Base-by-base conservation (phyloP, 2,329 filamentous ascomycete genomes). In the Botrytis sinoallii region DNA sequence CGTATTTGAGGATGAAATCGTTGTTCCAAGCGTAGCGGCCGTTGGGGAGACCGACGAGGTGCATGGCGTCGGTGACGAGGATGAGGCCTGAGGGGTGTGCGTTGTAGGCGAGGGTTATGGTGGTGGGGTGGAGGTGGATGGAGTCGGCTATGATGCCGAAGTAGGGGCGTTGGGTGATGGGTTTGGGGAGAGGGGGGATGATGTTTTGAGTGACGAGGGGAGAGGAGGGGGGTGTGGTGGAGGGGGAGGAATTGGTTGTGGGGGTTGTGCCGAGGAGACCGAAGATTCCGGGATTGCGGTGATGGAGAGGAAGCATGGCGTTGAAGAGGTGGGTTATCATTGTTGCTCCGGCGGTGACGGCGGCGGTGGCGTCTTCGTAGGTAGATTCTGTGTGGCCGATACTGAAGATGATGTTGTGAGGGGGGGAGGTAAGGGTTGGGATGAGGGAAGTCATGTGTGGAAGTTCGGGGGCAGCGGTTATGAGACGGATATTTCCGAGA, bases 291-390 rank as follows among this genome's bases (percentile, higher is more conserved):
- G 95, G 94, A 82, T 97, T 94, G 74, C 95, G 92, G 85, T 98
- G 94, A 82, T 96, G 93, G 69, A 97, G 89, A 22, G 94, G 94
- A 0, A 91, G 88, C 94, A 97, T 97, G 40, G 94, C 94, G 81
- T 97, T 97, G 88, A 97, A 97, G 1, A 97, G 86, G 80, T 97
- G 94, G 0, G 94, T 97, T 77, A 97, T 92, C 93, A 97, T 97
- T 67, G 88, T 92, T 2, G 93, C 93, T 70, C 94, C 94, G 10
- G 90, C 87, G n/a, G 85, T 85, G 5, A 96, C 88, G 32, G 93
- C 92, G 7, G 85, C 83, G 6, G 91, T 89, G 1, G 93, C 93
- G 80, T 95, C 87, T 82, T 97, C 93, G 81, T 95, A 97, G 0
- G 92, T 93, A 22, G 94, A 92, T 81, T 97, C 93, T 0, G 93